These are phyloP conservation scores for Simplicillium aogashimaense DNA, from an alignment of 2,329 filamentous ascomycete genomes.

Conservation along the genomic window DNA sequence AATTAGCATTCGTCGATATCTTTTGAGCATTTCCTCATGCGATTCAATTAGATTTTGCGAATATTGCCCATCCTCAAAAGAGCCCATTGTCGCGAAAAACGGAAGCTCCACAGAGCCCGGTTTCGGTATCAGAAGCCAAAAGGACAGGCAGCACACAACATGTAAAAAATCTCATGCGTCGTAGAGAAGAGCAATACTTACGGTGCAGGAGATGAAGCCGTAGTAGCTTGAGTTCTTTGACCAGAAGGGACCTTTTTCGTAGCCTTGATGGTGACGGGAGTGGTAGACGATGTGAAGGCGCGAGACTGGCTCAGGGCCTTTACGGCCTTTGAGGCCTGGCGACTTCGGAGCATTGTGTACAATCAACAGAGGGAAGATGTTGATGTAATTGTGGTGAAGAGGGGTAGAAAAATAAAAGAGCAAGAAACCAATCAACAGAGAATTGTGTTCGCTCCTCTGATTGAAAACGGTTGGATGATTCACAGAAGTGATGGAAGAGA, in stretches of 20 bases:
- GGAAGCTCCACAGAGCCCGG: not conserved
- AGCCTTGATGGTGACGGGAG: conserved; percentile 22
- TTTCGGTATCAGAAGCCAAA: not conserved
- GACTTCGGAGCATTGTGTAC: conserved; percentile 37
- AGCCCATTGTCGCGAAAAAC: not conserved
- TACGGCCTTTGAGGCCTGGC: conserved; percentile 36
- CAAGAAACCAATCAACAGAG: not conserved
- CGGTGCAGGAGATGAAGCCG: conserved; percentile 31
- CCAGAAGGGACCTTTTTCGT: conserved; percentile 29
- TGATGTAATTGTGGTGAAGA: not conserved
- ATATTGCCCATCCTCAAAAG: not conserved
- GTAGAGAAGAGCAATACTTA: conserved; percentile 28
- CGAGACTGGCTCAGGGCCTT: conserved; percentile 30
- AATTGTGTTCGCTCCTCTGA: too few relatives aligned
- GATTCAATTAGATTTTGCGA: too few relatives aligned
- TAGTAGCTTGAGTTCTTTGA: conserved; percentile 39
- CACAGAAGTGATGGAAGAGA: not conserved
- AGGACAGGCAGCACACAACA: too few relatives aligned
- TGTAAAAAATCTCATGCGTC: too few relatives aligned
- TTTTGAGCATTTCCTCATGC: not conserved
- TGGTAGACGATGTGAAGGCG: conserved; percentile 28
- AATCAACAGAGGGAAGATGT: not conserved
- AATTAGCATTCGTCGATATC: conserved; percentile 2
- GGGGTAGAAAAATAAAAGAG: not conserved
- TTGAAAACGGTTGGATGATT: not conserved